Conservation (phyloP, 495 filamentous ascomycete species). For the Ramalina intermedia region DNA sequence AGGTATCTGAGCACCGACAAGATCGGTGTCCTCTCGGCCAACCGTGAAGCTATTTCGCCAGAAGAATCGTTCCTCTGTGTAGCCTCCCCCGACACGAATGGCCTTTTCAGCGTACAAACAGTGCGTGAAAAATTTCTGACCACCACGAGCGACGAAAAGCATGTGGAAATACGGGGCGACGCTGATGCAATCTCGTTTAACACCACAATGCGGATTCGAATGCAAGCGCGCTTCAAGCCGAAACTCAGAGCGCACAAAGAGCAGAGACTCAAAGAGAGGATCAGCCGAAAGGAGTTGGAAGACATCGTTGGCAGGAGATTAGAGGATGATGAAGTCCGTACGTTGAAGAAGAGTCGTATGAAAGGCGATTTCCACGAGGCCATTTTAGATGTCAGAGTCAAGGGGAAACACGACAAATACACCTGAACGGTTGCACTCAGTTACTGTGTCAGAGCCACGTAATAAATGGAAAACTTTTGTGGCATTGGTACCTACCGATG, state of each 20-base stretch:
- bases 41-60: slow-evolving; percentile 60
- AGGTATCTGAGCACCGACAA: slow-evolving; percentile 73
- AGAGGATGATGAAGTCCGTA: slow-evolving; percentile 73
- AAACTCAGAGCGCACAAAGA: slow-evolving; percentile 61
- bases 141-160: slow-evolving; percentile 27
- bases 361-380: slow-evolving; percentile 88
- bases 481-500: too few relatives aligned
- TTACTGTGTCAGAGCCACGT: too few relatives aligned
- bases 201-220: slow-evolving; percentile 69
- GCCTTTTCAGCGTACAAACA: slow-evolving; percentile 57
- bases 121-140: slow-evolving; percentile 45
- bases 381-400: slow-evolving; percentile 77
- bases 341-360: slow-evolving; percentile 64
- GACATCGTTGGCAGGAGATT: slow-evolving; percentile 59
- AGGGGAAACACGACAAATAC: slow-evolving; percentile 92
- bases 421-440: not conserved
- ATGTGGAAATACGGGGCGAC: slow-evolving; percentile 66
- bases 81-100: slow-evolving; percentile 44
- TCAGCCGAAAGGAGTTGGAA: slow-evolving; percentile 79
- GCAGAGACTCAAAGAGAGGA: slow-evolving; percentile 67
- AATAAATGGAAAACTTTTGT: too few relatives aligned
- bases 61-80: slow-evolving; percentile 72
- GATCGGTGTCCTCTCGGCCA: slow-evolving; percentile 62
- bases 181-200: slow-evolving; percentile 53
- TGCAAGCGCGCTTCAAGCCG: slow-evolving; percentile 92